phyloP scores from a whole-genome alignment of 306 rosid genomes.

The Quillaja saponaria region DNA sequence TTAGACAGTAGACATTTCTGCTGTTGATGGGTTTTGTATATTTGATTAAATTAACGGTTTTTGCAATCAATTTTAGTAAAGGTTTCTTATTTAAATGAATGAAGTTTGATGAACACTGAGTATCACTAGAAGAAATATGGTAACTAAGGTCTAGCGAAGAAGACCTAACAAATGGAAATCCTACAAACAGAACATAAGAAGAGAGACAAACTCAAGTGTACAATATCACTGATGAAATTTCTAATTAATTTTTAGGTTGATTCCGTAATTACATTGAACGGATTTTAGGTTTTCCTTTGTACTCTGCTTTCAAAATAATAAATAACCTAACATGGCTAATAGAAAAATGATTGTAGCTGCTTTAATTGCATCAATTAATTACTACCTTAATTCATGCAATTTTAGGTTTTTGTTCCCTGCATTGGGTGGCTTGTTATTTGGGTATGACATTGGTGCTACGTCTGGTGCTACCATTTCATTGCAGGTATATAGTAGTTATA shows the following conservation, averaged over 20 bases:
- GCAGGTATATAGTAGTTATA: slow-evolving; percentile 43
- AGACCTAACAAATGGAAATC: neutral
- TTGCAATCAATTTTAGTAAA: no score
- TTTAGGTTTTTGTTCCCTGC: slow-evolving; percentile 92
- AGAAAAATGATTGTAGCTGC: neutral
- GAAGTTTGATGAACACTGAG: neutral
- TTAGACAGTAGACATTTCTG: no score
- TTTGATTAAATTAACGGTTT: neutral
- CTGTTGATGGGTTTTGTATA: neutral
- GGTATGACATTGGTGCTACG: slow-evolving; percentile 97
- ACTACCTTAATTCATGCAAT: slow-evolving; percentile 26
- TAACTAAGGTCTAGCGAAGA: neutral
- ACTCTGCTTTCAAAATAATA: slow-evolving; percentile 18
- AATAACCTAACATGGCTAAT: neutral
- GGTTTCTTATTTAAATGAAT: no score
- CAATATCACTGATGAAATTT: neutral
- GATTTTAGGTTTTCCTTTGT: neutral
- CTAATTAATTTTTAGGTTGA: slow-evolving; percentile 8
- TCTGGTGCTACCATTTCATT: slow-evolving; percentile 87
- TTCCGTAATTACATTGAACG: neutral
- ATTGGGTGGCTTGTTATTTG: slow-evolving; percentile 93
- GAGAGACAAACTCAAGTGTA: neutral
- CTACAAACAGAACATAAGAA: neutral
- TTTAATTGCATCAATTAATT: slow-evolving; percentile 21
- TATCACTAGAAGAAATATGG: neutral